Evolutionary conservation across 2,329 filamentous ascomycete species (phyloP).

Genomic region (Tolypocladium capitatum): DNA sequence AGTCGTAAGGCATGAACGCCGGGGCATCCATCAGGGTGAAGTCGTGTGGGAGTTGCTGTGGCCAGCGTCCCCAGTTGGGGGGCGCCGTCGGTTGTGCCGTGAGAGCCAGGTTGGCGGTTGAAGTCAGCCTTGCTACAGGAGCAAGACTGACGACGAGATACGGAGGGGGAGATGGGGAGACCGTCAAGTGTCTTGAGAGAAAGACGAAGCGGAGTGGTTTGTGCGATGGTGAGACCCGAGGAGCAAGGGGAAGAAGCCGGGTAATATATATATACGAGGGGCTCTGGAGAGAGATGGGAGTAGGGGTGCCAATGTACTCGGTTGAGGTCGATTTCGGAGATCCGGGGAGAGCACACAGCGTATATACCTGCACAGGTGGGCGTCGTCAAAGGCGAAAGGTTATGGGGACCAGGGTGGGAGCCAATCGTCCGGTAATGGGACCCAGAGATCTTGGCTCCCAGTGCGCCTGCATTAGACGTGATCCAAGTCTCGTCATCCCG

Average conservation of each 20-base stretch:
- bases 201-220: constrained; percentile 1
- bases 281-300: constrained; percentile 5
- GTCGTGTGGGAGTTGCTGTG: constrained; percentile 32
- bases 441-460: constrained; percentile 15
- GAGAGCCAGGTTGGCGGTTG: constrained; percentile 28
- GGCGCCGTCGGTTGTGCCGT: constrained; percentile 29
- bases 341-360: constrained; percentile 1
- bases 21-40: constrained; percentile 36
- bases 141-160: constrained; percentile 10
- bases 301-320: constrained; percentile 9
- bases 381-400: constrained; percentile 5
- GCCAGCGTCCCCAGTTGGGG: constrained; percentile 42
- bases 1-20: constrained; percentile 35
- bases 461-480: constrained; percentile 6
- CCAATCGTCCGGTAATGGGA: constrained; percentile 18
- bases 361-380: neutral
- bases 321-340: neutral
- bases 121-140: constrained; percentile 11
- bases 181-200: neutral
- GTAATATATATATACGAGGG: constrained; percentile 8
- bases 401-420: constrained; percentile 16
- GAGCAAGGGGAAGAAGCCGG: constrained; percentile 3
- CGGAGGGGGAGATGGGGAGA: neutral
- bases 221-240: constrained; percentile 5
- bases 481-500: constrained; percentile 14